These are phyloP conservation scores for Fusarium continuum DNA, from an alignment of 2,329 filamentous ascomycete species.

Conservation along the genomic window DNA sequence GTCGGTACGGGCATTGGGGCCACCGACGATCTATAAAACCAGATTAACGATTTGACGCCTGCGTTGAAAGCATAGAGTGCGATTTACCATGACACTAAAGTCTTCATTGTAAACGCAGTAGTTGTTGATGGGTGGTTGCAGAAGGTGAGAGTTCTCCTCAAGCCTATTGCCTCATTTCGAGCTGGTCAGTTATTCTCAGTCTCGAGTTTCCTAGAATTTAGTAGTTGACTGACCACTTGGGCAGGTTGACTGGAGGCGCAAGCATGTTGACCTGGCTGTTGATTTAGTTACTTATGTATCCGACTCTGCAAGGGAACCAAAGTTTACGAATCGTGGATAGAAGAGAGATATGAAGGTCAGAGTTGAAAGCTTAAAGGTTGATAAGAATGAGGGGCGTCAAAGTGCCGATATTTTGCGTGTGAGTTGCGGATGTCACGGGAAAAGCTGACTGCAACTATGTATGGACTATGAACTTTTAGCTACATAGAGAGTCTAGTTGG, in stretches of 20 bases:
- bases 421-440: constrained; percentile 29
- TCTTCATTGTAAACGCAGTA: constrained; percentile 92
- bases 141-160: constrained; percentile 87
- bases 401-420: constrained; percentile 16
- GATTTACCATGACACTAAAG: constrained; percentile 79
- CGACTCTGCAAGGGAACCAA: background rate
- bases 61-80: no score
- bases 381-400: constrained; percentile 18
- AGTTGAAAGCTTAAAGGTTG: background rate
- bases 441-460: background rate
- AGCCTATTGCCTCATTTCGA: constrained; percentile 67
- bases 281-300: background rate
- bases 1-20: constrained; percentile 94
- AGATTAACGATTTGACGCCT: no score
- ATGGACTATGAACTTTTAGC: background rate
- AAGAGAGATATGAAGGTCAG: background rate
- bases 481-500: no score
- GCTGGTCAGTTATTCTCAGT: constrained; percentile 12
- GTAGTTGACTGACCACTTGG: constrained; percentile 61
- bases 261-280: constrained; percentile 53
- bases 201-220: background rate
- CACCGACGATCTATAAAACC: constrained; percentile 96
- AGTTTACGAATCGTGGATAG: background rate
- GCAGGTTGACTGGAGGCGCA: constrained; percentile 62
- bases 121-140: constrained; percentile 95